A percentile compares a stretch with the other conserved stretches of the same genome.
These are phyloP conservation scores for Sanguinoderma infundibulare DNA, from an alignment of 1,284 basidiomycete species.

Conservation along the genomic window DNA sequence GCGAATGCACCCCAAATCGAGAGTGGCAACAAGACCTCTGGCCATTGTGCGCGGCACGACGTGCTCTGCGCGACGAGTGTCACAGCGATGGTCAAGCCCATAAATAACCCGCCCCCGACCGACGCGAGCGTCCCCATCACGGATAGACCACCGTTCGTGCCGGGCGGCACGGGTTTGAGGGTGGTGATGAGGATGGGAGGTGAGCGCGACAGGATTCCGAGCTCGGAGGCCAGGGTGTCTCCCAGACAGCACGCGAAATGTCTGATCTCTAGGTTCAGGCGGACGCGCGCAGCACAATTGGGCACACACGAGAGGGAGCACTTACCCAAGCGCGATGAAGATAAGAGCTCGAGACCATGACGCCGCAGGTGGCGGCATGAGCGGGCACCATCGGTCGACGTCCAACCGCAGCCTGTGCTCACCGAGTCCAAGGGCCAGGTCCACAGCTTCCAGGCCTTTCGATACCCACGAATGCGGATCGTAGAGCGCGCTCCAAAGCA, in stretches of 20 bases:
- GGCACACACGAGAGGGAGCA: slow-evolving; percentile 11
- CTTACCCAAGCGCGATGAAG: slow-evolving; percentile 73
- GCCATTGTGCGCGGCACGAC: slow-evolving; percentile 45
- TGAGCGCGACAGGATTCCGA: slow-evolving; percentile 79
- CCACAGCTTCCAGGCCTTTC: slow-evolving; percentile 18
- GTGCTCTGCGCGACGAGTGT: slow-evolving; percentile 70
- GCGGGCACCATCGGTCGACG: slow-evolving; percentile 56
- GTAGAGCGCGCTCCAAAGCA: slow-evolving; percentile 68
- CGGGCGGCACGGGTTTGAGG: slow-evolving; percentile 75
- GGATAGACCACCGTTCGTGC: slow-evolving; percentile 92
- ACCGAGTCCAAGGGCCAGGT: slow-evolving; percentile 5
- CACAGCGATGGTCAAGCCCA: slow-evolving; percentile 65
- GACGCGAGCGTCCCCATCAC: slow-evolving; percentile 77
- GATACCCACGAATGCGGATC: slow-evolving; percentile 42
- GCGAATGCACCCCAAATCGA: slow-evolving; percentile 63
- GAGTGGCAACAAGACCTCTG: slow-evolving; percentile 46
- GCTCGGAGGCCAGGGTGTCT: slow-evolving; percentile 81
- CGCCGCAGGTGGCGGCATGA: slow-evolving; percentile 41
- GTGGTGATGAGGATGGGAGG: slow-evolving; percentile 81
- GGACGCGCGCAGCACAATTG: neutral
- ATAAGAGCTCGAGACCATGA: slow-evolving; percentile 65
- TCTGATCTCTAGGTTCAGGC: slow-evolving; percentile 38
- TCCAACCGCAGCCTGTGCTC: slow-evolving; percentile 29
- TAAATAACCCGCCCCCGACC: slow-evolving; percentile 71
- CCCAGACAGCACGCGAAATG: slow-evolving; percentile 86